phyloP scores from a whole-genome alignment of 2,329 filamentous ascomycete species.

The Cladosporium sp. region DNA sequence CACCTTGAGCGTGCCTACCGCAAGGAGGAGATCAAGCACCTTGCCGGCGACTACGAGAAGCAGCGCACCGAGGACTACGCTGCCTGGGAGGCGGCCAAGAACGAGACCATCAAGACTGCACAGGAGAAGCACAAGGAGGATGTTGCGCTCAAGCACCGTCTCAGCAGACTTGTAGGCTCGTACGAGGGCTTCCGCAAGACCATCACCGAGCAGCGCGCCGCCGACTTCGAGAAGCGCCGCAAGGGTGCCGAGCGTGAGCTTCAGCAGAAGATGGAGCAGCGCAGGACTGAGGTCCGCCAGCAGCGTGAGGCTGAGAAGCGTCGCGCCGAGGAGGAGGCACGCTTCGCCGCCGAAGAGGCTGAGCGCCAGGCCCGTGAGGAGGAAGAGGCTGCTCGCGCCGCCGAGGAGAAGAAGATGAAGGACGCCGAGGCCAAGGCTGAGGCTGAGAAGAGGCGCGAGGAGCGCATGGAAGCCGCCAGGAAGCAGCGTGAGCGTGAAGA shows the following conservation, averaged over 20 bases:
- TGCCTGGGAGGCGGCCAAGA: constrained; percentile 74
- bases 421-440: constrained; percentile 58
- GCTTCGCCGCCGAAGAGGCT: constrained; percentile 73
- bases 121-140: constrained; percentile 88
- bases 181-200: constrained; percentile 81
- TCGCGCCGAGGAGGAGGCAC: constrained; percentile 80
- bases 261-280: constrained; percentile 81
- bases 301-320: constrained; percentile 75
- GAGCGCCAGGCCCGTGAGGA: constrained; percentile 77
- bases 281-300: constrained; percentile 85
- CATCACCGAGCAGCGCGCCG: constrained; percentile 79
- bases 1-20: constrained; percentile 96
- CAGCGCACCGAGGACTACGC: constrained; percentile 75
- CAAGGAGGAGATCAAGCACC: constrained; percentile 90
- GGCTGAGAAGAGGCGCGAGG: constrained; percentile 62
- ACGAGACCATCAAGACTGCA: constrained; percentile 71
- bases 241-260: constrained; percentile 89
- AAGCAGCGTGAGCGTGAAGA: constrained; percentile 61
- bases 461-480: constrained; percentile 30
- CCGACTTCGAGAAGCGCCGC: constrained; percentile 93
- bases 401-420: constrained; percentile 65
- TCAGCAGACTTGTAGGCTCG: constrained; percentile 73
- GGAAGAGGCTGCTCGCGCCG: constrained; percentile 73
- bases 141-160: constrained; percentile 87
- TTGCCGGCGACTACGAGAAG: constrained; percentile 75